phyloP scores from a whole-genome alignment of 306 rosid genomes.

The Castanea mollissima region DNA sequence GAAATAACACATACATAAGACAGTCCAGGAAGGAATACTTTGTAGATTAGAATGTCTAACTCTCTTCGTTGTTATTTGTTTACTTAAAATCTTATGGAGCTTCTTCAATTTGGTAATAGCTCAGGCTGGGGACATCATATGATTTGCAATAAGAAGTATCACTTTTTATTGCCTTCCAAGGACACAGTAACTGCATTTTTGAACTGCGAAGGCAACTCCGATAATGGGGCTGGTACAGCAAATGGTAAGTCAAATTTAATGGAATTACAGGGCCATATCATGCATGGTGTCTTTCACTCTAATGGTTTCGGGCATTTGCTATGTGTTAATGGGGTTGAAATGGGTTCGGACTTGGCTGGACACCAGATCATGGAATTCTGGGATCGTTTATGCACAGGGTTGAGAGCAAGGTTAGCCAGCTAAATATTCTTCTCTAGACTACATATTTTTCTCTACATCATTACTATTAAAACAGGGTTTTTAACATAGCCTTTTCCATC shows the following conservation, averaged over 20 bases:
- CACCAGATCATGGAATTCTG: constrained; percentile 65
- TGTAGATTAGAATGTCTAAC: too few relatives aligned
- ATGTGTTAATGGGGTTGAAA: constrained; percentile 72
- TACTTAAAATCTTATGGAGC: not conserved
- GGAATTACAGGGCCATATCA: constrained; percentile 55
- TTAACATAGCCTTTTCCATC: too few relatives aligned
- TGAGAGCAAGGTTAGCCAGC: constrained; percentile 59
- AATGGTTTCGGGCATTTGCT: constrained; percentile 90
- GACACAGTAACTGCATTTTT: constrained; percentile 49
- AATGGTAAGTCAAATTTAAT: constrained; percentile 46
- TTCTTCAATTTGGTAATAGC: not conserved
- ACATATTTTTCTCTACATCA: too few relatives aligned
- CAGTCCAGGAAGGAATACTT: too few relatives aligned
- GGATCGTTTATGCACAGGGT: constrained; percentile 73
- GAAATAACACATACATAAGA: too few relatives aligned
- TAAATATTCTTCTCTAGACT: not conserved
- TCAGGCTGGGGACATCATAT: constrained; percentile 83
- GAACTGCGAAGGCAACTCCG: constrained; percentile 36
- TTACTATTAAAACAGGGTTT: too few relatives aligned
- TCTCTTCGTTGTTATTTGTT: not conserved
- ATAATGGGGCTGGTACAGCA: constrained; percentile 17
- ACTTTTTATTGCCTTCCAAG: constrained; percentile 77
- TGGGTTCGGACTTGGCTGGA: constrained; percentile 63
- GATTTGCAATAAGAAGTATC: constrained; percentile 85
- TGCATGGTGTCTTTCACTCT: constrained; percentile 88